Conservation (phyloP, 352 stramenopile genomes). For the Phytophthora cryptogea region DNA sequence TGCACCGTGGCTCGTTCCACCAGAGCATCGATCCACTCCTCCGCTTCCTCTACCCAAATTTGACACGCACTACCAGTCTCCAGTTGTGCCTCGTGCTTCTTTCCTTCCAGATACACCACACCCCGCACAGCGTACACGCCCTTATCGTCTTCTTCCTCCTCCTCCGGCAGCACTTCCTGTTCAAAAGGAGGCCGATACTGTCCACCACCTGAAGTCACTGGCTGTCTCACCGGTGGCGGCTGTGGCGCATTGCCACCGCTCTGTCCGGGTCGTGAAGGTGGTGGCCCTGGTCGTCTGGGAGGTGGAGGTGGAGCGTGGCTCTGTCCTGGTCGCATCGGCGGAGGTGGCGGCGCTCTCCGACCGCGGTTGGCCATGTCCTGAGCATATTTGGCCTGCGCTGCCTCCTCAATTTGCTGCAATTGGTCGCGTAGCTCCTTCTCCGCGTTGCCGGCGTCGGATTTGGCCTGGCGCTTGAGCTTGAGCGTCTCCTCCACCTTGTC, state of each 20-base stretch:
- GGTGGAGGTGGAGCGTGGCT: constrained; percentile 5
- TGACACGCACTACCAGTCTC: constrained; percentile 73
- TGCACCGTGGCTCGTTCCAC: constrained; percentile 66
- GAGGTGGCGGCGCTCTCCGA: constrained; percentile 32
- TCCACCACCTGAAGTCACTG: constrained; percentile 2
- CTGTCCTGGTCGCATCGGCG: constrained; percentile 31
- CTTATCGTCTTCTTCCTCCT: constrained; percentile 62
- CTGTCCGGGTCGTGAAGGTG: constrained; percentile 7
- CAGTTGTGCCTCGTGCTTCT: constrained; percentile 74
- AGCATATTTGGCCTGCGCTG: constrained; percentile 58
- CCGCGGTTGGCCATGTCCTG: constrained; percentile 48
- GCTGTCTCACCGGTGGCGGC: not conserved
- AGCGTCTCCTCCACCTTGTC: constrained; percentile 71
- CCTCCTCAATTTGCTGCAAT: constrained; percentile 73
- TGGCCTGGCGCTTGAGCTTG: constrained; percentile 75
- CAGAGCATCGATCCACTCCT: constrained; percentile 78
- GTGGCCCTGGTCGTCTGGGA: constrained; percentile 6
- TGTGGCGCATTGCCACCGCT: not conserved
- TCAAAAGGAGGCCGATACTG: constrained; percentile 11
- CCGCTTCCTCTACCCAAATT: constrained; percentile 78
- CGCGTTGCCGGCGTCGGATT: constrained; percentile 55
- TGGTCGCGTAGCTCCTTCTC: constrained; percentile 71
- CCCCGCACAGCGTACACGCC: constrained; percentile 74
- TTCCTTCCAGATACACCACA: constrained; percentile 82
- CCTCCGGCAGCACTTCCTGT: constrained; percentile 22